phyloP scores from a whole-genome alignment of 352 stramenopile genomes.

The Phytophthora pini region DNA sequence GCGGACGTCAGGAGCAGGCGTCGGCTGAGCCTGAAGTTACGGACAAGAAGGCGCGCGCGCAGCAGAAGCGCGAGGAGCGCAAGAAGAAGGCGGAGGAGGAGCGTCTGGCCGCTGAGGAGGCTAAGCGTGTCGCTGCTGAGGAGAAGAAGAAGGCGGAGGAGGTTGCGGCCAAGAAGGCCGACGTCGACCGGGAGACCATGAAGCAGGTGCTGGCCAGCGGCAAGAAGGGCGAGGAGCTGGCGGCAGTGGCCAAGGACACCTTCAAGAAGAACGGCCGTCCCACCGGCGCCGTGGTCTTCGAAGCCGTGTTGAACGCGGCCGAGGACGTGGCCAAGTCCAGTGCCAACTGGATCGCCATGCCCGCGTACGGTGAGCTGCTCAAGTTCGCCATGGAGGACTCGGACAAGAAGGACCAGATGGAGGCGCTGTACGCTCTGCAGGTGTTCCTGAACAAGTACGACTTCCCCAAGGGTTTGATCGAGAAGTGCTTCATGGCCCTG shows the following conservation, averaged over 20 bases:
- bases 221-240: slow-evolving; percentile 75
- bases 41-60: slow-evolving; percentile 65
- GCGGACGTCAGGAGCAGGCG: slow-evolving; percentile 27
- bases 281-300: slow-evolving; percentile 59
- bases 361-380: slow-evolving; percentile 69
- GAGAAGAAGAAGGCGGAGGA: slow-evolving; percentile 67
- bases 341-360: slow-evolving; percentile 80
- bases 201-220: slow-evolving; percentile 63
- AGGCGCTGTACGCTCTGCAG: slow-evolving; percentile 80
- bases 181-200: slow-evolving; percentile 62
- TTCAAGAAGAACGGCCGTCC: slow-evolving; percentile 56
- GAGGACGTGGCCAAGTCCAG: slow-evolving; percentile 78
- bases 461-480: slow-evolving; percentile 80
- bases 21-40: slow-evolving; percentile 23
- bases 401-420: slow-evolving; percentile 69
- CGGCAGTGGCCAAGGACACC: slow-evolving; percentile 53
- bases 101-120: slow-evolving; percentile 62
- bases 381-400: slow-evolving; percentile 57
- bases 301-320: slow-evolving; percentile 53
- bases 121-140: slow-evolving; percentile 65
- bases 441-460: slow-evolving; percentile 76
- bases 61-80: slow-evolving; percentile 77
- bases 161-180: slow-evolving; percentile 52
- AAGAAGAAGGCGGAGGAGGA: slow-evolving; percentile 88
- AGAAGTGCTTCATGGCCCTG: slow-evolving; percentile 88